These are phyloP conservation scores for Podospora pseudopauciseta DNA, from an alignment of 495 filamentous ascomycete genomes.

Conservation along the genomic window DNA sequence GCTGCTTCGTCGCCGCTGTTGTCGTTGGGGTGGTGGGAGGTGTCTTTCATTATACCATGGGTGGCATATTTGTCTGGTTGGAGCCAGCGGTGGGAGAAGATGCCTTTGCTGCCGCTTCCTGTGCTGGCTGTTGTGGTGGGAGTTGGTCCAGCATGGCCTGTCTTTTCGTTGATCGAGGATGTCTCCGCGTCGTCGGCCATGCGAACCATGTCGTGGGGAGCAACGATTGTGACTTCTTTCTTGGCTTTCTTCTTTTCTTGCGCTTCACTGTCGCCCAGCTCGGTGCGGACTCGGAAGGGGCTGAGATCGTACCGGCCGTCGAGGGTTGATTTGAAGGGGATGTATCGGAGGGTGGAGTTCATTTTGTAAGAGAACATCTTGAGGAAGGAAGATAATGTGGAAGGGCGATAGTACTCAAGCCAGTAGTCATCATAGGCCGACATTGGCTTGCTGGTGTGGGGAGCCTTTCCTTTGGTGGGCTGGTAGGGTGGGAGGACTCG, in stretches of 20 bases:
- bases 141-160: conserved; percentile 11
- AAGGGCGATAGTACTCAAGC: conserved; percentile 94
- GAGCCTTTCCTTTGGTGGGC: conserved; percentile 34
- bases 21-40: not conserved
- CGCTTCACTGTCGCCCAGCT: conserved; percentile 35
- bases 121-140: conserved; percentile 9
- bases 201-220: conserved; percentile 45
- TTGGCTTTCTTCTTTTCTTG: conserved; percentile 50
- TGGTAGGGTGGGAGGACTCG: conserved; percentile 51
- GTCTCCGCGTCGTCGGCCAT: conserved; percentile 34
- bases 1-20: conserved; percentile 10
- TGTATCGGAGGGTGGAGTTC: conserved; percentile 78
- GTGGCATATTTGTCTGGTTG: conserved; percentile 31
- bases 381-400: conserved; percentile 74
- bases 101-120: conserved; percentile 29
- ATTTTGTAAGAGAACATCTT: conserved; percentile 90
- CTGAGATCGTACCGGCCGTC: conserved; percentile 74
- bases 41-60: conserved; percentile 18
- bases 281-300: conserved; percentile 72
- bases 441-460: conserved; percentile 51
- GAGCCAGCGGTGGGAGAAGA: conserved; percentile 53
- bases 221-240: conserved; percentile 60
- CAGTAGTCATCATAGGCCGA: conserved; percentile 89
- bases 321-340: conserved; percentile 67
- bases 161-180: conserved; percentile 37